These are phyloP conservation scores for Trypethelium eluteriae DNA, from an alignment of 495 filamentous ascomycete species.

Conservation along the genomic window DNA sequence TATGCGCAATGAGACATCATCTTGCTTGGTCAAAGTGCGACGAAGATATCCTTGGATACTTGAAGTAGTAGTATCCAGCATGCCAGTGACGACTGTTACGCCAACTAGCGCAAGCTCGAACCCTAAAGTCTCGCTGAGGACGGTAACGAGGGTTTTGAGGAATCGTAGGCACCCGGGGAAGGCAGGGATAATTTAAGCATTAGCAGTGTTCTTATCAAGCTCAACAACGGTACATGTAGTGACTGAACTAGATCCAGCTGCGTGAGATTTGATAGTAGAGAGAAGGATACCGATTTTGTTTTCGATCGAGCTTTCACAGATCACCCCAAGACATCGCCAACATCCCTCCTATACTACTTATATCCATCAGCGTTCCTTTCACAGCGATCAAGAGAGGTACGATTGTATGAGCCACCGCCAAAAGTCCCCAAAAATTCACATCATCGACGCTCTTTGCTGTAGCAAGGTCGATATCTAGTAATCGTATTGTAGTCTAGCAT, in stretches of 20 bases:
- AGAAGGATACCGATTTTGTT: neutral
- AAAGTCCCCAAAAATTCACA: slow-evolving; percentile 46
- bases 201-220: neutral
- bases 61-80: neutral
- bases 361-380: slow-evolving; percentile 43
- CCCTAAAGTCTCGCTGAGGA: slow-evolving; percentile 35
- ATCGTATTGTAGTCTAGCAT: slow-evolving; percentile 21
- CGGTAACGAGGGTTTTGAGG: slow-evolving; percentile 35
- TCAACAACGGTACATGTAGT: too few relatives aligned
- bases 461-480: slow-evolving; percentile 43
- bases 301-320: neutral
- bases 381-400: slow-evolving; percentile 43
- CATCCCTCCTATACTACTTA: slow-evolving; percentile 27
- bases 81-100: slow-evolving; percentile 27
- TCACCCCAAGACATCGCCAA: neutral
- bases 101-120: slow-evolving; percentile 39
- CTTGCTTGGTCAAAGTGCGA: too few relatives aligned
- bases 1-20: too few relatives aligned
- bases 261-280: neutral
- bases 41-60: neutral
- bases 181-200: neutral
- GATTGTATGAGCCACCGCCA: slow-evolving; percentile 51
- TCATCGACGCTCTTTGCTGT: slow-evolving; percentile 43
- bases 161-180: slow-evolving; percentile 32
- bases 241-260: neutral